Base-by-base conservation (phyloP, 139 green algal genomes). In the Picochlorum sp. region DNA sequence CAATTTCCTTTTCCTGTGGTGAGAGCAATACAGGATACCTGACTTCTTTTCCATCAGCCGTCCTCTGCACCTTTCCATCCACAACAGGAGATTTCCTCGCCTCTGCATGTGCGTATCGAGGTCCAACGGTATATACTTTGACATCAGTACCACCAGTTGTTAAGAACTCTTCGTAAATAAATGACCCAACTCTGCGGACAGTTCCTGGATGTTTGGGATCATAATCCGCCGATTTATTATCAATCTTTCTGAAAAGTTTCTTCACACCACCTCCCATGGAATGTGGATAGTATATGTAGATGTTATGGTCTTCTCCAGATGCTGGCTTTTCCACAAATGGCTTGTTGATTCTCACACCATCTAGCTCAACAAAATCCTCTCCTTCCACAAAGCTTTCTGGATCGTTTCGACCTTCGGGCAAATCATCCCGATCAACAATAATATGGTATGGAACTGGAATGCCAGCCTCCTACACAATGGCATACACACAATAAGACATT, bases 321-420 rank as follows among this genome's bases (percentile, higher is more conserved):
- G 79, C 81, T 3, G 94, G 94, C 78, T 99, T 99, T 81, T 99
- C 94, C 34, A 99, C 94, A 81, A 99, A 98, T 0, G 94, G 94
- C 81, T 99, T 99, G 57, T 83, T 68, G 30, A 99, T 94, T 28
- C 64, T 66, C 62, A 69, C 72, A 54, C 86, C 87, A 20, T 81
- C 54, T 0, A 88, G 23, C 54, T 86, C 85, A 16, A 97, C 85
- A 51, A 88, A 96, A 67, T 97, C 91, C 66, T 94, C 85, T 0
- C 80, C 80, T 76, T 99, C 91, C 8, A 84, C 45, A 62, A 99
- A 97, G 2, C 88, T 34, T 41, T 52, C 14, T 32, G 61, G 61
- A 11, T 66, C 61, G 37, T 28, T 55, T 32, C 80, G 20, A n/a
- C 73, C 79, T 20, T 49, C 30, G 0, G 28, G 21, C n/a, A 83